phyloP scores from a whole-genome alignment of 352 stramenopile genomes.

The Phytophthora sp. region DNA sequence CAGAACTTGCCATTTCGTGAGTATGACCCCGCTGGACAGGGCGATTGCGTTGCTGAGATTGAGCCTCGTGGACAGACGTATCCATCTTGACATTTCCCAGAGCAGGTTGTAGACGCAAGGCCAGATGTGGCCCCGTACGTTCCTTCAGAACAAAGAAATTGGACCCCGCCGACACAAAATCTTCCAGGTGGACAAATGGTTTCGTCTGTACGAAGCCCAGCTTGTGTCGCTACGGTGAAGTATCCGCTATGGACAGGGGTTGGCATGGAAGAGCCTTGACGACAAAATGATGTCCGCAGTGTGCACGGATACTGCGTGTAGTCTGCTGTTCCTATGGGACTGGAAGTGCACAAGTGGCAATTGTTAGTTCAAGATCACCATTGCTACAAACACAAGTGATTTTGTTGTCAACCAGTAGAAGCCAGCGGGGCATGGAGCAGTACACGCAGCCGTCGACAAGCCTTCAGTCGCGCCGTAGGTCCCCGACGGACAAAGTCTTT shows the following conservation, averaged over 20 bases:
- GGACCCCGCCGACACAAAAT: slow-evolving; percentile 62
- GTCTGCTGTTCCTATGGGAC: slow-evolving; percentile 50
- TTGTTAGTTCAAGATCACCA: not conserved
- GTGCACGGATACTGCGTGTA: slow-evolving; percentile 49
- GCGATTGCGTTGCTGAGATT: slow-evolving; percentile 43
- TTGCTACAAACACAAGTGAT: not conserved
- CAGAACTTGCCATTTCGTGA: slow-evolving; percentile 63
- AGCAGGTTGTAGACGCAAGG: slow-evolving; percentile 49
- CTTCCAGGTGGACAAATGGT: slow-evolving; percentile 59
- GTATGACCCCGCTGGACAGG: slow-evolving; percentile 66
- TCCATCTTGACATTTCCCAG: slow-evolving; percentile 60
- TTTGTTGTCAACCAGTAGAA: slow-evolving; percentile 86
- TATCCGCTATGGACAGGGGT: slow-evolving; percentile 48
- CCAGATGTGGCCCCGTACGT: slow-evolving; percentile 59
- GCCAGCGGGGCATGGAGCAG: slow-evolving; percentile 58
- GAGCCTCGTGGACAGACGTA: slow-evolving; percentile 59
- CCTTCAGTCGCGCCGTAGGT: slow-evolving; percentile 49
- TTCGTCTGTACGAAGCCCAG: slow-evolving; percentile 54
- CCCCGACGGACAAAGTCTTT: slow-evolving; percentile 53
- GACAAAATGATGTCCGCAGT: slow-evolving; percentile 51
- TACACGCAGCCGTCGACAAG: slow-evolving; percentile 54
- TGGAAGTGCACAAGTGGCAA: slow-evolving; percentile 6
- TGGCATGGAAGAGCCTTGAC: slow-evolving; percentile 43
- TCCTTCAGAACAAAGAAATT: slow-evolving; percentile 56
- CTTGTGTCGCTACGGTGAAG: slow-evolving; percentile 48